phyloP scores from a whole-genome alignment of 2,329 filamentous ascomycete genomes.

The Aaosphaeria arxii region DNA sequence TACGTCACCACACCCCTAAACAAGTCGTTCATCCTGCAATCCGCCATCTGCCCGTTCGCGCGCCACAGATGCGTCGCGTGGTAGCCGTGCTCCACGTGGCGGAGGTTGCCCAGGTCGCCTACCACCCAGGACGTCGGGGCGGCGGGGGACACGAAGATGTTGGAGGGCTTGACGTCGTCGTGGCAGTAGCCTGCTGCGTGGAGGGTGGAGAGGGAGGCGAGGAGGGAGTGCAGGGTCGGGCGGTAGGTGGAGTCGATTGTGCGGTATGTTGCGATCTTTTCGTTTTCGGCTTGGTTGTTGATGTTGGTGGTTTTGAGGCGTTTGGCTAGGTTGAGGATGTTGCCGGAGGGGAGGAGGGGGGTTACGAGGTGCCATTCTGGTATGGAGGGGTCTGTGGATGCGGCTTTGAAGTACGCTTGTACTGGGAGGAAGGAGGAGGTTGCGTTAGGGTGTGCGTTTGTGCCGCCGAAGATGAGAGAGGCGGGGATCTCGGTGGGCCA shows the following conservation, averaged over 20 bases:
- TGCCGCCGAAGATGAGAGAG: neutral
- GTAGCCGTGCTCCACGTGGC: slow-evolving; percentile 27
- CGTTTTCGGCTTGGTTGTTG: neutral
- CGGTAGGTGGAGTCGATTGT: slow-evolving; percentile 26
- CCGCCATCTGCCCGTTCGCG: slow-evolving; percentile 16
- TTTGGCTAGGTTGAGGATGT: neutral
- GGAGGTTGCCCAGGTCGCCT: slow-evolving; percentile 36
- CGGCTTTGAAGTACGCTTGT: neutral
- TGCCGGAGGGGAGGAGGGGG: neutral
- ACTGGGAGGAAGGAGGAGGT: neutral
- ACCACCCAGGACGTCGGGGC: slow-evolving; percentile 21
- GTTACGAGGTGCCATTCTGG: neutral
- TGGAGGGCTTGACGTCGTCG: slow-evolving; percentile 36
- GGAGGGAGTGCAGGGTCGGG: slow-evolving; percentile 23
- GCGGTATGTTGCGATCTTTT: neutral
- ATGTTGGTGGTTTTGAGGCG: slow-evolving; percentile 4
- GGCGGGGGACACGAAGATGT: slow-evolving; percentile 25
- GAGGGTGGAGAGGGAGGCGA: slow-evolving; percentile 18
- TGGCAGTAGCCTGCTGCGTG: slow-evolving; percentile 34
- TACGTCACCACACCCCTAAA: slow-evolving; percentile 30
- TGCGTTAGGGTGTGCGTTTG: neutral
- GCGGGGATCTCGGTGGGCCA: neutral
- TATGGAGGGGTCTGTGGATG: neutral
- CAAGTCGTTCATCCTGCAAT: slow-evolving; percentile 29
- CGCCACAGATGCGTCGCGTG: slow-evolving; percentile 21